Evolutionary conservation across 345 rosid species (phyloP).

Genomic region (Euphorbia pulcherrima): DNA sequence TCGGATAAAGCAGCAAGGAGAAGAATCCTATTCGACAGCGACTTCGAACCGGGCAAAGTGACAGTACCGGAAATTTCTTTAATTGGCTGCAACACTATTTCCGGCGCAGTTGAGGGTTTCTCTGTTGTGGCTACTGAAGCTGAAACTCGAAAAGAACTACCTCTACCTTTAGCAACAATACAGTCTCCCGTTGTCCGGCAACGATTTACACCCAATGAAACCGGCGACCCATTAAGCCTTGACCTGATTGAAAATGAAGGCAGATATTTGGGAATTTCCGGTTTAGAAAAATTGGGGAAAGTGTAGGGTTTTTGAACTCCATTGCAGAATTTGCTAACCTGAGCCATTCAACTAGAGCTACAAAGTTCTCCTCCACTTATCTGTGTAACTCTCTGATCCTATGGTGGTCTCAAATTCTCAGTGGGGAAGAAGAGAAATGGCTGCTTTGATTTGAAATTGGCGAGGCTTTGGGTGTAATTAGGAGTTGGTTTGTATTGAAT

Average conservation of each 20-base stretch:
- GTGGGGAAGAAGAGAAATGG: background rate
- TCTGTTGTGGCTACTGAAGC: conserved; percentile 61
- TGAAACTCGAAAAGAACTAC: conserved; percentile 33
- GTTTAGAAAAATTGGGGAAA: conserved; percentile 30
- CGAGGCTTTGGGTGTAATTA: background rate
- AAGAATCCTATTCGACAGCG: conserved; percentile 82
- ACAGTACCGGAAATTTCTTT: conserved; percentile 76
- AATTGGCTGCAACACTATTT: conserved; percentile 79
- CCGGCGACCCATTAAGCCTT: conserved; percentile 30
- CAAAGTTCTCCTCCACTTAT: background rate
- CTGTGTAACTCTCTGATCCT: background rate
- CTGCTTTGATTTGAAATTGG: background rate
- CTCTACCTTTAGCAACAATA: background rate
- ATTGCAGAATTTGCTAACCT: conserved; percentile 46
- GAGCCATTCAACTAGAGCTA: conserved; percentile 43
- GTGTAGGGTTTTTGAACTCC: conserved; percentile 34
- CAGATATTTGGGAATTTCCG: conserved; percentile 23
- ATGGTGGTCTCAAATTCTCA: background rate
- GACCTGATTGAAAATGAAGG: conserved; percentile 41
- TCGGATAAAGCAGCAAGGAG: conserved; percentile 91
- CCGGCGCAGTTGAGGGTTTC: conserved; percentile 61
- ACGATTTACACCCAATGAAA: conserved; percentile 30
- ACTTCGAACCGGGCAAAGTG: conserved; percentile 87
- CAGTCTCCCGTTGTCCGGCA: conserved; percentile 9
- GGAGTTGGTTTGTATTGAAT: background rate